Evolutionary conservation across 1,284 basidiomycete species (phyloP), one percentile per base, ranked within the genome.

Genomic region (Malassezia arunalokei): DNA sequence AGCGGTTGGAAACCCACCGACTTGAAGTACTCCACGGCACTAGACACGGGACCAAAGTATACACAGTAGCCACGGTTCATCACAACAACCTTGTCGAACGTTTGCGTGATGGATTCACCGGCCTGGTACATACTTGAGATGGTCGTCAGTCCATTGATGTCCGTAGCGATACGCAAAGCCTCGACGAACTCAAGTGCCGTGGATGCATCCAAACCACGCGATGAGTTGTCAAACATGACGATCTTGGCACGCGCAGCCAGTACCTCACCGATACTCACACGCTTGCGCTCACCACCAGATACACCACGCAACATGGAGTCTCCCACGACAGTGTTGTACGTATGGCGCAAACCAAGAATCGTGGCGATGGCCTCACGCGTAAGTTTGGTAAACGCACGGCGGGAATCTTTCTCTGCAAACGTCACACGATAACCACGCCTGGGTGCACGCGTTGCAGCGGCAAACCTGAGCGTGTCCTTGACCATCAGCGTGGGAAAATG

Each of bases 241-340:
- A 66, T 58, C 27, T 53, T 58, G 15, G 63, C 76, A 14, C 64
- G 56, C 6, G 59, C 15, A 4, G 62, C 63, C 41, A 87, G 73
- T 2, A 55, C 53, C 43, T 69, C 67, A 31, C 58, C 65, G 17
- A 67, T 60, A 40, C 51, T 58, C 30, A 67, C 66, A 33, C 66
- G 58, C 56, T 67, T 69, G 20, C 60, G 51, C 49, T 75, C 74
- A 44, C 80, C 80, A 55, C 80, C 80, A 8, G 60, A 64, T 12
- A 67, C 60, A 52, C 66, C 65, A 8, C 66, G 61, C 27, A 67
- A 50, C 11, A 55, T 48, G 27, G 62, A 57, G 51, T 66, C 61
- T 30, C 66, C 66, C 48, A 80, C 79, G 37, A 57, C 50, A 39
- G 66, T 69, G 55, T 67, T 61, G 58, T 60, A 65, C 8, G 66